Percentiles rank a stretch among this genome's conserved stretches.
These are phyloP conservation scores for Serendipita sp. DNA, from an alignment of 768 basidiomycete species.

Conservation along the genomic window DNA sequence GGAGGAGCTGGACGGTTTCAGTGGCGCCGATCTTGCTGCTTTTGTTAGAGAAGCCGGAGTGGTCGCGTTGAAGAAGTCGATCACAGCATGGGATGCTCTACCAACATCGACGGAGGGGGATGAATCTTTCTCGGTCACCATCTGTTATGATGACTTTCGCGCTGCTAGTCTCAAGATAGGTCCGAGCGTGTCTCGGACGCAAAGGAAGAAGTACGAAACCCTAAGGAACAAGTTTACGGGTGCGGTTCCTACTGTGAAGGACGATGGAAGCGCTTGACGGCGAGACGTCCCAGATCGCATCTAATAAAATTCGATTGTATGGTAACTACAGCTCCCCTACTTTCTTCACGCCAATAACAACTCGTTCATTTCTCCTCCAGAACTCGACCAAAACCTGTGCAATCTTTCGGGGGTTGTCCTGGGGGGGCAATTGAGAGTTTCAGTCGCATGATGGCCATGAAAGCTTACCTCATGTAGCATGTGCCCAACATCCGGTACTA, in stretches of 20 bases:
- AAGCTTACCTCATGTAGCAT: constrained; percentile 72
- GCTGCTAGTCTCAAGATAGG: constrained; percentile 62
- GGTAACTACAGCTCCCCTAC: constrained; percentile 30
- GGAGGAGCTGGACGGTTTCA: constrained; percentile 63
- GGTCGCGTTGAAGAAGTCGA: constrained; percentile 44
- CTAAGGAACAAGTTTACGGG: constrained; percentile 75
- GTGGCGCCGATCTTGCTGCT: constrained; percentile 81
- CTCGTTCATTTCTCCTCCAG: constrained; percentile 75
- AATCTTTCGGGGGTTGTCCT: constrained; percentile 76
- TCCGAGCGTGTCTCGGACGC: constrained; percentile 69
- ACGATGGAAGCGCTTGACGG: background rate
- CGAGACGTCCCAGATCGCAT: background rate
- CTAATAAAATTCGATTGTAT: background rate
- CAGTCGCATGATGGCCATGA: background rate
- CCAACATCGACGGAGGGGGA: constrained; percentile 6
- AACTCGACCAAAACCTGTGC: constrained; percentile 77
- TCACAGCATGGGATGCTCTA: constrained; percentile 12
- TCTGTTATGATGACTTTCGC: constrained; percentile 53
- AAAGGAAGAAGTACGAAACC: constrained; percentile 69
- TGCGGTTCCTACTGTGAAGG: constrained; percentile 25
- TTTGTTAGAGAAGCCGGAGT: constrained; percentile 84
- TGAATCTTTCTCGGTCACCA: constrained; percentile 23
- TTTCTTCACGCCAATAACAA: constrained; percentile 44
- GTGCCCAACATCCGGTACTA: constrained; percentile 78
- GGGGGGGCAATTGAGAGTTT: constrained; percentile 3